A percentile compares a stretch with the other conserved stretches of the same genome.
phyloP scores from a whole-genome alignment of 1,284 basidiomycete species.

The Trichosporon ovoides region DNA sequence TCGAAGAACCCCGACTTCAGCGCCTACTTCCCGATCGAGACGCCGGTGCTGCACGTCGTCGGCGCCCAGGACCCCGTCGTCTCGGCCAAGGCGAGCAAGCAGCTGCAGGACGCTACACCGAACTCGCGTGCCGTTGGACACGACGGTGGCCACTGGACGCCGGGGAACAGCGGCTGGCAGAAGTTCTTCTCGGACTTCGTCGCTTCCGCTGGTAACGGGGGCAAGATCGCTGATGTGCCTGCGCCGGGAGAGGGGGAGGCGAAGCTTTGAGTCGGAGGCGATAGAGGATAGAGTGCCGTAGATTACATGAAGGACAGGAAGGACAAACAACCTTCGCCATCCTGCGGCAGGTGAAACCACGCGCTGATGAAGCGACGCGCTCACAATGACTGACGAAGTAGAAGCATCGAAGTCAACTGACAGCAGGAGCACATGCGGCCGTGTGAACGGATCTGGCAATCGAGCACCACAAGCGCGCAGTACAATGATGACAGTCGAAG shows the following conservation, averaged over 20 bases:
- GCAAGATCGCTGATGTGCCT: background rate
- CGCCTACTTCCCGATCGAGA: slow-evolving; percentile 44
- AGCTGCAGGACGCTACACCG: slow-evolving; percentile 59
- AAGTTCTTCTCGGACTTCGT: background rate
- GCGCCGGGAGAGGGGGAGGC: background rate
- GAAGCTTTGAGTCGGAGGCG: background rate
- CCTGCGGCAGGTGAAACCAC: too few species aligned
- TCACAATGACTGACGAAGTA: too few species aligned
- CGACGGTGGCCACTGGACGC: slow-evolving; percentile 32
- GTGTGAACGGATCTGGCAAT: too few species aligned
- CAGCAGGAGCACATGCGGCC: too few species aligned
- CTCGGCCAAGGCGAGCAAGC: slow-evolving; percentile 61
- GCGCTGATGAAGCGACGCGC: too few species aligned
- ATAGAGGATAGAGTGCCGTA: background rate
- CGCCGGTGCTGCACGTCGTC: slow-evolving; percentile 65
- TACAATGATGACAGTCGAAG: too few species aligned
- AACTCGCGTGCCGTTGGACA: slow-evolving; percentile 42
- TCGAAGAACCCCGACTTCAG: slow-evolving; percentile 51
- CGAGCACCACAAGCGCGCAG: too few species aligned
- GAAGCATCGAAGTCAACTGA: too few species aligned
- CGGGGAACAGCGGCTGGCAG: background rate
- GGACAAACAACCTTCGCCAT: too few species aligned
- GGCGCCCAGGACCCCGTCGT: slow-evolving; percentile 78
- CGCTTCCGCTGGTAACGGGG: background rate
- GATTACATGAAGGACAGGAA: background rate